Percentiles rank a stretch among this genome's conserved stretches.
phyloP scores from a whole-genome alignment of 2,329 filamentous ascomycete genomes.

The Fusarium pseudocircinatum region DNA sequence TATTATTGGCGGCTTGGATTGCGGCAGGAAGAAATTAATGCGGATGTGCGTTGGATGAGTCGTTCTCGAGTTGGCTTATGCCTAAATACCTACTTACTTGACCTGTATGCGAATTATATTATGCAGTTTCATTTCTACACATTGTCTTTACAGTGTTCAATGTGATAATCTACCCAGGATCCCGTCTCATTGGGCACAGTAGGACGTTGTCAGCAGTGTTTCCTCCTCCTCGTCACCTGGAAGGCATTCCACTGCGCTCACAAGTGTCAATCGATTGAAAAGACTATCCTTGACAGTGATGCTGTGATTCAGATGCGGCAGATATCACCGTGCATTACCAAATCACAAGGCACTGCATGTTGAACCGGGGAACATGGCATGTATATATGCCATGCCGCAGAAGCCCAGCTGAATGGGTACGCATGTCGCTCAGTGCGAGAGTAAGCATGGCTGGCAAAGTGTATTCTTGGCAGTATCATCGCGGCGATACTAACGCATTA shows the following conservation, averaged over 20 bases:
- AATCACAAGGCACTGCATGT: conserved; percentile 1
- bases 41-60: neutral
- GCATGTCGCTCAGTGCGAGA: neutral
- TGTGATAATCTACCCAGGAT: neutral
- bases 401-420: neutral
- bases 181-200: neutral
- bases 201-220: neutral
- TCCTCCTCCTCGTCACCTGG: neutral
- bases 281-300: neutral
- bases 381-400: neutral
- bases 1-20: neutral
- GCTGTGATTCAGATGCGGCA: neutral
- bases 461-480: neutral
- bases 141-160: neutral
- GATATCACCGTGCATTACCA: neutral
- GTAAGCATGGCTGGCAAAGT: conserved; percentile 5
- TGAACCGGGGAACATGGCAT: neutral
- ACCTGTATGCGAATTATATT: neutral
- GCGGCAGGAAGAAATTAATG: conserved; percentile 10
- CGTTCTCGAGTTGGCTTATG: conserved; percentile 7
- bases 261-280: neutral
- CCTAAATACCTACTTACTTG: neutral
- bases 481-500: neutral
- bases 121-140: neutral
- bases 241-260: neutral